Evolutionary conservation across 2,329 filamentous ascomycete species (phyloP), one percentile per base, ranked within the genome.

Genomic region (Orbilia blumenaviensis): DNA sequence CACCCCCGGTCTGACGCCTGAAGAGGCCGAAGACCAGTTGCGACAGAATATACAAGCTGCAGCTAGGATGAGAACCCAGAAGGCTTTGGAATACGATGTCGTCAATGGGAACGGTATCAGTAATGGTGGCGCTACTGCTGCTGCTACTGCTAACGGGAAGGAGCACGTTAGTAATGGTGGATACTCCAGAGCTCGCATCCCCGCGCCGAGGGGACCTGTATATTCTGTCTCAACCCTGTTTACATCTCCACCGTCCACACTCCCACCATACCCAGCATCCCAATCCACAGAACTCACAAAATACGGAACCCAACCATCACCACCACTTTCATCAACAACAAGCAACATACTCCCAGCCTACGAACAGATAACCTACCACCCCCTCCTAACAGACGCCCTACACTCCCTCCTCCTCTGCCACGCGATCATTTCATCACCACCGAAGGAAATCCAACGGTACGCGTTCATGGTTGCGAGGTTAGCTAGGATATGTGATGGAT

Each of bases 401-500:
- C 92, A 96, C 82, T 90, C 89, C 3, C 83, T 95, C 1, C 88
- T 96, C 7, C 87, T 96, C 42, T 91, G 90, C 78, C 92, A 96
- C 82, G 88, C 88, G n/a, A 87, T 96, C 8, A 84, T 92, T 6
- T 92, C 94, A 82, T 96, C 92, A 0, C 91, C 92, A 0, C 82
- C 88, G 9, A 92, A 91, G 79, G 92, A 95, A 81, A 87, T 94
- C 34, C 88, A 89, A 58, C 91, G 92, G 36, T 92, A 95, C 81
- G 91, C 92, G 0, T 87, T 93, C 84, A 95, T 94, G 87, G 92
- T 91, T 3, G 91, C 92, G 14, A 89, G 92, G 3, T 86, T 95
- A 1, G 87, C 88, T 3, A 87, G 92, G 18, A 86, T 95, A 23
- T 89, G 88, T 56, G 91, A 95, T 80, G 92, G 92, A 2, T 94